Evolutionary conservation across 2,329 filamentous ascomycete genomes (phyloP).

Genomic region (Rutstroemia sp.): DNA sequence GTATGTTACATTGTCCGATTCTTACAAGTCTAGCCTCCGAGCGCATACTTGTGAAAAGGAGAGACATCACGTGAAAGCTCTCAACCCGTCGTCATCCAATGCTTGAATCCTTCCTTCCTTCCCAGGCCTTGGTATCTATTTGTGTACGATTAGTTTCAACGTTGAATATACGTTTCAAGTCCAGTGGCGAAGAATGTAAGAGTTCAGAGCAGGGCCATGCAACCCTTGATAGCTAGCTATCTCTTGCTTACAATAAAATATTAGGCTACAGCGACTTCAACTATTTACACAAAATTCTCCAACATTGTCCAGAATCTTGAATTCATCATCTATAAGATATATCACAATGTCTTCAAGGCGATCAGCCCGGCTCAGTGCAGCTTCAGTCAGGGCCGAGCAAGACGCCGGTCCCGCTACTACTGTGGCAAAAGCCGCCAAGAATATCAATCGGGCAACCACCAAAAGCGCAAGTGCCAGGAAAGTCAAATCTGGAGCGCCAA

Average conservation of each 20-base stretch:
- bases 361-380: slow-evolving; percentile 23
- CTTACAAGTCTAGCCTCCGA: too few relatives aligned
- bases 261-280: slow-evolving; percentile 15
- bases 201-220: background rate
- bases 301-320: background rate
- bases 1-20: too few relatives aligned
- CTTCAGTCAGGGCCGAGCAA: slow-evolving; percentile 12
- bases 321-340: slow-evolving; percentile 2
- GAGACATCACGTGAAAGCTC: too few relatives aligned
- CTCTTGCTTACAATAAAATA: slow-evolving; percentile 1
- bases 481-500: background rate
- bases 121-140: too few relatives aligned
- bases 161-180: too few relatives aligned
- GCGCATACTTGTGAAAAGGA: too few relatives aligned
- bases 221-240: background rate
- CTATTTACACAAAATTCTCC: background rate
- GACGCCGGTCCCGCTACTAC: background rate
- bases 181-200: too few relatives aligned
- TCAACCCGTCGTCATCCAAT: too few relatives aligned
- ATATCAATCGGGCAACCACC: slow-evolving; percentile 1
- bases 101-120: too few relatives aligned
- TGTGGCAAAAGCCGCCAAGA: background rate
- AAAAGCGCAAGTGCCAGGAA: background rate
- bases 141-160: too few relatives aligned
- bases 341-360: slow-evolving; percentile 24